Evolutionary conservation across 768 basidiomycete genomes (phyloP).

Genomic region (Pleurotus sapidus): DNA sequence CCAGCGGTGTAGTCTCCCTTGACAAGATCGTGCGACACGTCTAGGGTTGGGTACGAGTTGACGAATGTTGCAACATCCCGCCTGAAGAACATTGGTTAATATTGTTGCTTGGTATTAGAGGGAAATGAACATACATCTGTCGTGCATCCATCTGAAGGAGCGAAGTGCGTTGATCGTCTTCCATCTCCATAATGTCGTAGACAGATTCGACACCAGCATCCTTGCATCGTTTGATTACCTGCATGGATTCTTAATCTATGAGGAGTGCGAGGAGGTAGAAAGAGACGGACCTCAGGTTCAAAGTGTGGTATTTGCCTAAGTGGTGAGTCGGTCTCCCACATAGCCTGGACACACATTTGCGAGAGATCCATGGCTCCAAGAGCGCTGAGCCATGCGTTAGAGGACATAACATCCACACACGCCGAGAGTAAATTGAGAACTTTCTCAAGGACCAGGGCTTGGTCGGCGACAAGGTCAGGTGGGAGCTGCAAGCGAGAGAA

Average conservation of each 20-base stretch:
- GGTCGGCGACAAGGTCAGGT: slow-evolving; percentile 92
- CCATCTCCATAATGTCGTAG: slow-evolving; percentile 98
- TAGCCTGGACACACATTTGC: slow-evolving; percentile 97
- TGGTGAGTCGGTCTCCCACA: slow-evolving; percentile 97
- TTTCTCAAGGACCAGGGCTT: slow-evolving; percentile 83
- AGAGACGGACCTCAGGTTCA: slow-evolving; percentile 69
- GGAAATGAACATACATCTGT: slow-evolving; percentile 72
- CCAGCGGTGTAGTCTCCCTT: slow-evolving; percentile 86
- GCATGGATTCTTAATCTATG: background rate
- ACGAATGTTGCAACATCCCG: slow-evolving; percentile 93
- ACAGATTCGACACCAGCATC: slow-evolving; percentile 81
- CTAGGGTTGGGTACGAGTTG: slow-evolving; percentile 96
- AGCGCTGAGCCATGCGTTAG: slow-evolving; percentile 93
- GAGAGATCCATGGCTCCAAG: slow-evolving; percentile 96
- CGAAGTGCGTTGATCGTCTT: slow-evolving; percentile 82
- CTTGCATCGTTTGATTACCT: slow-evolving; percentile 86
- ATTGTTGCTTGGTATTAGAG: slow-evolving; percentile 14
- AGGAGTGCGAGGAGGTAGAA: background rate
- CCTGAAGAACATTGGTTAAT: slow-evolving; percentile 39
- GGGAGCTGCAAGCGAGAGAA: slow-evolving; percentile 92
- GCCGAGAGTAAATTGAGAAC: slow-evolving; percentile 89
- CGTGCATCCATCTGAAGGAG: slow-evolving; percentile 80
- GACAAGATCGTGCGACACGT: slow-evolving; percentile 83
- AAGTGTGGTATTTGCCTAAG: slow-evolving; percentile 97
- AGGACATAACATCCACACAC: slow-evolving; percentile 97